phyloP scores from a whole-genome alignment of 2,329 filamentous ascomycete genomes.

The Dothideomycetes sp. region DNA sequence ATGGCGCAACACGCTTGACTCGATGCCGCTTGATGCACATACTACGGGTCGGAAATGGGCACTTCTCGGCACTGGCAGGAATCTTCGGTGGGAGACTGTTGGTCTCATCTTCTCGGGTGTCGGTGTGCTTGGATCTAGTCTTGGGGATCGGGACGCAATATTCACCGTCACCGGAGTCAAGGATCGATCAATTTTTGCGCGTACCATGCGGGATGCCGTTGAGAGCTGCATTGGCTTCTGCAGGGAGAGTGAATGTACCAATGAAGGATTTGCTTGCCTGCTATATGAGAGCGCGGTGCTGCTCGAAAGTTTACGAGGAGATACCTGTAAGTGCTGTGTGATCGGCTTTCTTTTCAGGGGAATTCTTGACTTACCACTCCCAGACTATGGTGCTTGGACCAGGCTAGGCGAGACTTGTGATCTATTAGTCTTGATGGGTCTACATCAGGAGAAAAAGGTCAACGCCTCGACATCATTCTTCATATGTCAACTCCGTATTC shows the following conservation, averaged over 20 bases:
- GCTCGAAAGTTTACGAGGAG: slow-evolving; percentile 21
- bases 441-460: slow-evolving; percentile 22
- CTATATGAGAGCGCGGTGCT: slow-evolving; percentile 22
- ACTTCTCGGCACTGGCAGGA: slow-evolving; percentile 23
- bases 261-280: slow-evolving; percentile 22
- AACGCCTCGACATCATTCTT: slow-evolving; percentile 22
- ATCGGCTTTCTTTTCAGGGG: not conserved
- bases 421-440: slow-evolving; percentile 21
- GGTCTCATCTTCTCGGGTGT: slow-evolving; percentile 28
- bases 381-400: slow-evolving; percentile 15
- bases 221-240: slow-evolving; percentile 23
- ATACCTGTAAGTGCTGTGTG: slow-evolving; percentile 14
- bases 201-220: slow-evolving; percentile 9
- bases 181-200: slow-evolving; percentile 5
- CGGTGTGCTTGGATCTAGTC: slow-evolving; percentile 23
- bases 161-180: slow-evolving; percentile 9
- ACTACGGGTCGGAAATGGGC: not conserved
- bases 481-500: slow-evolving; percentile 20
- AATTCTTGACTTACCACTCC: too few species aligned
- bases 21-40: slow-evolving; percentile 14
- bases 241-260: slow-evolving; percentile 22
- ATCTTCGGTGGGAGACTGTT: slow-evolving; percentile 33
- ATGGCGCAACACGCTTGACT: slow-evolving; percentile 30
- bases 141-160: slow-evolving; percentile 23
- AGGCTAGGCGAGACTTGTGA: slow-evolving; percentile 23